Base-by-base conservation (phyloP, 805 yeast species). In the Zygosaccharomyces siamensis region DNA sequence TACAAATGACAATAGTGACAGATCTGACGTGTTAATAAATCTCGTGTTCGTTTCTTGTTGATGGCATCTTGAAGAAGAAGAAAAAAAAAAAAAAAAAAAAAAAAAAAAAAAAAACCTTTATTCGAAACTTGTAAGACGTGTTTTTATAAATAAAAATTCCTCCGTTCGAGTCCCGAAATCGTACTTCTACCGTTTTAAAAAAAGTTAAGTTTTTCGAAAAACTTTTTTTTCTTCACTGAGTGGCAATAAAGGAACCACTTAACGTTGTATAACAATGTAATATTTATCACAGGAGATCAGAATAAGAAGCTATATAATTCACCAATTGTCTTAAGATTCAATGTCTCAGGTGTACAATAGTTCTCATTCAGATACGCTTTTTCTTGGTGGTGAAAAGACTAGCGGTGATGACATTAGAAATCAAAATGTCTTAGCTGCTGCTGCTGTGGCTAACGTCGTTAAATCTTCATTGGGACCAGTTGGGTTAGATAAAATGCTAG, bases 401-500 rank as follows among this genome's bases (percentile, higher is more conserved):
- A 84, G 95, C 68, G 99, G 99, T 49, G 96, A 90, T 62, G 99
- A 93, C 64, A 85, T 95, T 57, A 83, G 99, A 63, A 86, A 89
- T 64, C 99, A 95, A 69, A 93, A 93, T 62, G 96, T 95, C 16
- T 72, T 89, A 64, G 99, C 99, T 5, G 93, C 98, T 75, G 70
- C 83, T 57, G 88, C 89, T 8, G 88, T 83, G 35, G 88, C 88
- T 14, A 86, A 83, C 61, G 75, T 83, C 46, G 88, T 84, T 39
- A 90, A 90, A 68, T 84, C 97, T 11, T 90, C 98, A 1, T 74
- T 93, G 49, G 99, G 99, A 4, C 99, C 99, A 7, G 98, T 93
- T 31, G 99, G 99, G 24, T 76, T 93, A 46, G 99, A 93, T 72
- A 93, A 93, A 73, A 93, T 93, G 97, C 77, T 93, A 42, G 99